phyloP scores from a whole-genome alignment of 2,329 filamentous ascomycete genomes.

The Colletotrichum acutatum region DNA sequence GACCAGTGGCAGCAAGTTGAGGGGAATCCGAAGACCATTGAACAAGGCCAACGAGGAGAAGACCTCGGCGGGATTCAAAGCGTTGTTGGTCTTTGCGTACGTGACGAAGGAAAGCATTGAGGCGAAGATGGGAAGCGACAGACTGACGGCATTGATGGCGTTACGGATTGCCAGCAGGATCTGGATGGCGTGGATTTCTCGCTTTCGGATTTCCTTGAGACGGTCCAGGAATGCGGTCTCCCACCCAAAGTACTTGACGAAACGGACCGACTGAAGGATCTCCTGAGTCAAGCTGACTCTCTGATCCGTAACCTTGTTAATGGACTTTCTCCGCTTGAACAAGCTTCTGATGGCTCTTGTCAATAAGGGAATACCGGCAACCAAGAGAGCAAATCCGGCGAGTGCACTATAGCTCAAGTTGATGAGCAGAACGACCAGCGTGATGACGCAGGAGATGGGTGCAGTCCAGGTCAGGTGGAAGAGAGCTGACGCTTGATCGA shows the following conservation, averaged over 20 bases:
- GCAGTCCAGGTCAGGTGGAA: slow-evolving; percentile 94
- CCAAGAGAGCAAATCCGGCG: slow-evolving; percentile 84
- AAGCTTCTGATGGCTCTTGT: slow-evolving; percentile 81
- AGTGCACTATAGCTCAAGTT: slow-evolving; percentile 92
- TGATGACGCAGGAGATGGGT: slow-evolving; percentile 81
- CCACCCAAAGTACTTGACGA: slow-evolving; percentile 98
- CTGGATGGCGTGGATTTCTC: slow-evolving; percentile 87
- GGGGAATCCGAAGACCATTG: slow-evolving; percentile 88
- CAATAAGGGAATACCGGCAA: slow-evolving; percentile 81
- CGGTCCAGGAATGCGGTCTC: slow-evolving; percentile 86
- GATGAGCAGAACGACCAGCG: slow-evolving; percentile 81
- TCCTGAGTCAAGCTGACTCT: slow-evolving; percentile 92
- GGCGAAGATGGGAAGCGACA: slow-evolving; percentile 91
- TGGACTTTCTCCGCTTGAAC: slow-evolving; percentile 78
- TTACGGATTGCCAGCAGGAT: slow-evolving; percentile 85
- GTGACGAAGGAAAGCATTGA: slow-evolving; percentile 97
- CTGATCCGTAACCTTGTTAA: slow-evolving; percentile 96
- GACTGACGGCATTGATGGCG: slow-evolving; percentile 83
- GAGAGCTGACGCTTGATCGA: slow-evolving; percentile 88
- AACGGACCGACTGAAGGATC: slow-evolving; percentile 88
- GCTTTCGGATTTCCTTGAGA: slow-evolving; percentile 76
- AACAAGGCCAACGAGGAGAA: slow-evolving; percentile 96
- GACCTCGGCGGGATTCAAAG: slow-evolving; percentile 78
- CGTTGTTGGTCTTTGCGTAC: slow-evolving; percentile 73
- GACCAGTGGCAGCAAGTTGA: slow-evolving; percentile 89